These are phyloP conservation scores for Hygrophila difformis DNA, from an alignment of 257 asterid genomes.

Conservation along the genomic window DNA sequence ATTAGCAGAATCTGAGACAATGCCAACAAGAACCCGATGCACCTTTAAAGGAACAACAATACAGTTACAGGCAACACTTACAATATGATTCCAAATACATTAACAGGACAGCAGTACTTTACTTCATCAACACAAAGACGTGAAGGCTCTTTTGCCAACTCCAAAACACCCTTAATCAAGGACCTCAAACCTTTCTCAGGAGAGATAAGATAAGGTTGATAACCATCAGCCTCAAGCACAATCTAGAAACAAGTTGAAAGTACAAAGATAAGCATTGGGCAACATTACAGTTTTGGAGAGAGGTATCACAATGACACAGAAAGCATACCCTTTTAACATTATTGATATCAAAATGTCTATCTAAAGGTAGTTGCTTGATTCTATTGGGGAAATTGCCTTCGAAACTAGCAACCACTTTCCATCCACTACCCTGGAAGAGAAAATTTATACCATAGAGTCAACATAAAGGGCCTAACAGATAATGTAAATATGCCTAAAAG, in stretches of 20 bases:
- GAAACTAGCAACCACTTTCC: slow-evolving; percentile 97
- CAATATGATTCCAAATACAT: not conserved
- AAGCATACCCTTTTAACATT: slow-evolving; percentile 73
- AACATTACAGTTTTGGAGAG: slow-evolving; percentile 3
- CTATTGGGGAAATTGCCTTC: slow-evolving; percentile 98
- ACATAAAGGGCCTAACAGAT: too few species aligned
- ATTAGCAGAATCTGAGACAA: slow-evolving; percentile 80
- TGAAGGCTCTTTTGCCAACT: slow-evolving; percentile 84
- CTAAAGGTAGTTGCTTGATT: slow-evolving; percentile 91
- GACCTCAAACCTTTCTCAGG: slow-evolving; percentile 86
- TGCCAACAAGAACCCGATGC: slow-evolving; percentile 78
- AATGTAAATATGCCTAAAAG: not conserved
- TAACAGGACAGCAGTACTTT: slow-evolving; percentile 3
- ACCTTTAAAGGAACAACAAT: slow-evolving; percentile 31
- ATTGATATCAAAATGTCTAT: slow-evolving; percentile 77
- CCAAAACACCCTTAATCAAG: slow-evolving; percentile 65
- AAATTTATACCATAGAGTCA: slow-evolving; percentile 16
- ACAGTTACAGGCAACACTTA: not conserved
- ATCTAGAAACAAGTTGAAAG: slow-evolving; percentile 35
- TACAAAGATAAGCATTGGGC: slow-evolving; percentile 13
- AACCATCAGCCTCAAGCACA: slow-evolving; percentile 89
- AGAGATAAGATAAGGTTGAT: slow-evolving; percentile 76
- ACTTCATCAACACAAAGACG: slow-evolving; percentile 88
- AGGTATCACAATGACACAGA: slow-evolving; percentile 2
- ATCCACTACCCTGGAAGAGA: slow-evolving; percentile 74